Evolutionary conservation across 768 basidiomycete genomes (phyloP).

Genomic region (Serendipita indica): DNA sequence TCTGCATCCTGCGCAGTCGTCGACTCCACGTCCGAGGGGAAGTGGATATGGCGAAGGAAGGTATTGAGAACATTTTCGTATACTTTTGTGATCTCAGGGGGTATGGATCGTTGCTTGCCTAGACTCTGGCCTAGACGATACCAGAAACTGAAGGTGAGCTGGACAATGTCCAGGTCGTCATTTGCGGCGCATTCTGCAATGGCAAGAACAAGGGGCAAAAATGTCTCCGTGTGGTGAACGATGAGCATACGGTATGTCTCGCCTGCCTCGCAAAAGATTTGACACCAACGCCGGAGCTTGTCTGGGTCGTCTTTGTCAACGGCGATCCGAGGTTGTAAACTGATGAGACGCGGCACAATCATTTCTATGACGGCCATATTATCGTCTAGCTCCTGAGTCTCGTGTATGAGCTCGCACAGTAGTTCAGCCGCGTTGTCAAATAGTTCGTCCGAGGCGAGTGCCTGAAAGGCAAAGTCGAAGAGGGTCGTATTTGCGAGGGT

Average conservation of each 20-base stretch:
- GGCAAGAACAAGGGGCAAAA: conserved; percentile 89
- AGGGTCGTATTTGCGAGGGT: conserved; percentile 62
- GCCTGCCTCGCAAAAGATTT: conserved; percentile 92
- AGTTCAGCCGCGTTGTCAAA: conserved; percentile 89
- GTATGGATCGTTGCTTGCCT: conserved; percentile 54
- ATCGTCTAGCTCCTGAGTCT: conserved; percentile 94
- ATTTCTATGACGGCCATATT: conserved; percentile 79
- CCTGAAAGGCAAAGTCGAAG: conserved; percentile 69
- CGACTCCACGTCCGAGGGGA: conserved; percentile 55
- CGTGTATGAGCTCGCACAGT: conserved; percentile 89
- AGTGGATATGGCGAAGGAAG: conserved; percentile 82
- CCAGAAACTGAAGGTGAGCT: conserved; percentile 98
- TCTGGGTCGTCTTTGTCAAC: conserved; percentile 65
- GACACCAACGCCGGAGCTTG: conserved; percentile 74
- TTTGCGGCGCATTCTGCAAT: conserved; percentile 89
- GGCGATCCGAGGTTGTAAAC: conserved; percentile 45
- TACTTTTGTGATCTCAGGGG: conserved; percentile 66
- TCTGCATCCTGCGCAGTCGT: conserved; percentile 77
- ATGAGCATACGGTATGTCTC: conserved; percentile 87
- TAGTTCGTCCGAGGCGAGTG: conserved; percentile 67
- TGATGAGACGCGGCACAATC: conserved; percentile 76
- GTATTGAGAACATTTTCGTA: conserved; percentile 72
- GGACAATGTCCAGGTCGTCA: conserved; percentile 87
- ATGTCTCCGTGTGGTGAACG: conserved; percentile 77
- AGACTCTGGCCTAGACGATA: conserved; percentile 87